Evolutionary conservation across 2,329 filamentous ascomycete genomes (phyloP), one percentile per base, ranked within the genome.

Genomic region (Fusarium nygamai): DNA sequence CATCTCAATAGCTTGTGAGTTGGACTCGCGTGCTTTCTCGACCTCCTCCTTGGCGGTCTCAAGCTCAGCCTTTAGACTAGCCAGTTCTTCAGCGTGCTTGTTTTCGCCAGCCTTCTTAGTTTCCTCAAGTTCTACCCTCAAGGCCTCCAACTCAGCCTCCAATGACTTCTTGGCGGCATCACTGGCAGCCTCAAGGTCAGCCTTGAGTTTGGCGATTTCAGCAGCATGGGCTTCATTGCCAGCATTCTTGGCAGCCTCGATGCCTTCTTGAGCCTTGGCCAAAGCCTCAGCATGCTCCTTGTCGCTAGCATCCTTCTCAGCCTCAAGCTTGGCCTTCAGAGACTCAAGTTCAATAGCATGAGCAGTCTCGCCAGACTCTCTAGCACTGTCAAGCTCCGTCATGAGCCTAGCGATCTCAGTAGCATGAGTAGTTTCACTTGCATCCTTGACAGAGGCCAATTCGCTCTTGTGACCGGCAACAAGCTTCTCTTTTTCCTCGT

Each of bases 1-100:
- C 39, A 81, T 80, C 60, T 88, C 85, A 24, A 88, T 78, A 20
- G 86, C 85, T 47, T 87, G 82, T 14, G 83, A 81, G 74, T 85
- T 84, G 56, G 83, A 80, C 1, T 81, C 80, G 56, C 86, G 83
- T 12, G 86, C 80, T 72, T 85, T 83, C 75, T 87, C 84, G 13
- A 89, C 78, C 69, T 89, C 87, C 22, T 78, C 71, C 66, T 80
- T 69, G 34, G 76, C 66, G 24, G 54, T 54, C 58, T 74, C 67
- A n/a, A 78, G 72, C 43, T 78, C 74, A 13, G 54, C 69, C 66
- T 82, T 82, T 43, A 85, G 69, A 38, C 78, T 78, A 33, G 81
- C 79, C 34, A 85, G 57, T 64, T 83, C 81, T 38, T 81, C 78
- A 4, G 77, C 74, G 67, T 85, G 80, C 41, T 80, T 77, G 59